These are phyloP conservation scores for Penstemon davidsonii DNA, from an alignment of 257 asterid species.

Conservation along the genomic window DNA sequence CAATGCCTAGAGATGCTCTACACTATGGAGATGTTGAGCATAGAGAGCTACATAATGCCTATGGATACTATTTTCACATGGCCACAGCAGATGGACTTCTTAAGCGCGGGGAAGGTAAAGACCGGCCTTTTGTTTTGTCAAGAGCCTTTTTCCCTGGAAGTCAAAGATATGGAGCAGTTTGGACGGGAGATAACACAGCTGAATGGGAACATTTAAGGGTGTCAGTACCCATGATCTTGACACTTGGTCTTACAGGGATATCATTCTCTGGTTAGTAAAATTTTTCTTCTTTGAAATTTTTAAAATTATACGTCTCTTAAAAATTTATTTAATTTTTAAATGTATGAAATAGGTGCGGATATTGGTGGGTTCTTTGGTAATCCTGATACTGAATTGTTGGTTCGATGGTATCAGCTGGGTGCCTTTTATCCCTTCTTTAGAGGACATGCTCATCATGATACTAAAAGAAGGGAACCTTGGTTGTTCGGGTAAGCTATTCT, in stretches of 20 bases:
- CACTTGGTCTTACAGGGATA: constrained; percentile 90
- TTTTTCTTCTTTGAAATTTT: constrained; percentile 3
- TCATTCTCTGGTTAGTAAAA: constrained; percentile 74
- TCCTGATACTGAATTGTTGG: constrained; percentile 84
- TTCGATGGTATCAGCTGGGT: constrained; percentile 99
- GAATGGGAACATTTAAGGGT: constrained; percentile 95
- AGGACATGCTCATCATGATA: constrained; percentile 98
- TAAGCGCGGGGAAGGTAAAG: constrained; percentile 78
- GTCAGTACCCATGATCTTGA: constrained; percentile 90
- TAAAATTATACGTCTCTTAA: constrained; percentile 6
- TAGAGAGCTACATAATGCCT: constrained; percentile 91
- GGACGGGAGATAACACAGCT: constrained; percentile 98
- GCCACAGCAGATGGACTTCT: constrained; percentile 90
- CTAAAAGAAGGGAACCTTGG: constrained; percentile 97
- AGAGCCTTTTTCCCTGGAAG: constrained; percentile 96
- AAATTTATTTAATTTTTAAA: constrained; percentile 2
- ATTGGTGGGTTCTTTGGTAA: constrained; percentile 99
- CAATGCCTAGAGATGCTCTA: constrained; percentile 95
- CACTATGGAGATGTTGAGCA: constrained; percentile 89
- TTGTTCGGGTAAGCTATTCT: constrained; percentile 75
- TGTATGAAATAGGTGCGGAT: constrained; percentile 72
- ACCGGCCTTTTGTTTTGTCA: constrained; percentile 90
- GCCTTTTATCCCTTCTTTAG: constrained; percentile 98
- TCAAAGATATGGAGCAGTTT: constrained; percentile 93
- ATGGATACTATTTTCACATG: constrained; percentile 97